phyloP scores from a whole-genome alignment of 371 early-diverging fungal genomes.

The Blyttiomyces sp. region DNA sequence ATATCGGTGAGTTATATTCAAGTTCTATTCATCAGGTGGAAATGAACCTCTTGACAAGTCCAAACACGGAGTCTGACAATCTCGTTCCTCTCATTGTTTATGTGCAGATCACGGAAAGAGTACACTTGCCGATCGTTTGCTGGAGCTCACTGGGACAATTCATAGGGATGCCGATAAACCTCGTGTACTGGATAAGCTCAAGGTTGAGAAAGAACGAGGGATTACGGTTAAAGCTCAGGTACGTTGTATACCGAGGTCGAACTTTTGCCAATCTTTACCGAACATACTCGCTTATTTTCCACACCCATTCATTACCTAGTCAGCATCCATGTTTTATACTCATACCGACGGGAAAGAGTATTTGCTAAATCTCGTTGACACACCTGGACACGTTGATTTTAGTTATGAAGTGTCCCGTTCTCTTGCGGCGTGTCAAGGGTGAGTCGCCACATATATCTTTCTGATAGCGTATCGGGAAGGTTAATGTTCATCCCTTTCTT shows the following conservation, averaged over 20 bases:
- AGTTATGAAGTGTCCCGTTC: slow-evolving; percentile 91
- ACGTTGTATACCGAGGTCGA: slow-evolving; percentile 1
- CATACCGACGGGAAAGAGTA: slow-evolving; percentile 68
- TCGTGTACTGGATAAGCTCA: slow-evolving; percentile 92
- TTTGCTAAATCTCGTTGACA: slow-evolving; percentile 84
- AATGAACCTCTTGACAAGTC: no score
- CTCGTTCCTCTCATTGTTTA: background rate
- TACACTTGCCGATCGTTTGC: slow-evolving; percentile 86
- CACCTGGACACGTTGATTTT: slow-evolving; percentile 75
- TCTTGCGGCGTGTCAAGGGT: slow-evolving; percentile 84
- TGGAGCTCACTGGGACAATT: slow-evolving; percentile 82
- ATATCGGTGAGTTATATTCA: slow-evolving; percentile 66
- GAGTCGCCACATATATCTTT: background rate
- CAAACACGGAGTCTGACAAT: background rate
- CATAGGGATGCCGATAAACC: slow-evolving; percentile 65
- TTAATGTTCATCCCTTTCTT: background rate
- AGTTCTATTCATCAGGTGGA: background rate
- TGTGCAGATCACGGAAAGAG: slow-evolving; percentile 87
- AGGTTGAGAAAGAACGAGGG: slow-evolving; percentile 92
- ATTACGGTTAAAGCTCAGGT: slow-evolving; percentile 97
- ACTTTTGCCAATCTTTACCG: background rate
- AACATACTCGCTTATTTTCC: no score
- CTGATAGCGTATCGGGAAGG: background rate
- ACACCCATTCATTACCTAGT: slow-evolving; percentile 41
- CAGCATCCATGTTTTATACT: slow-evolving; percentile 82